Percentiles rank a stretch among this genome's conserved stretches.
phyloP scores from a whole-genome alignment of 1,284 basidiomycete species.

The Ceratobasidium sp. region DNA sequence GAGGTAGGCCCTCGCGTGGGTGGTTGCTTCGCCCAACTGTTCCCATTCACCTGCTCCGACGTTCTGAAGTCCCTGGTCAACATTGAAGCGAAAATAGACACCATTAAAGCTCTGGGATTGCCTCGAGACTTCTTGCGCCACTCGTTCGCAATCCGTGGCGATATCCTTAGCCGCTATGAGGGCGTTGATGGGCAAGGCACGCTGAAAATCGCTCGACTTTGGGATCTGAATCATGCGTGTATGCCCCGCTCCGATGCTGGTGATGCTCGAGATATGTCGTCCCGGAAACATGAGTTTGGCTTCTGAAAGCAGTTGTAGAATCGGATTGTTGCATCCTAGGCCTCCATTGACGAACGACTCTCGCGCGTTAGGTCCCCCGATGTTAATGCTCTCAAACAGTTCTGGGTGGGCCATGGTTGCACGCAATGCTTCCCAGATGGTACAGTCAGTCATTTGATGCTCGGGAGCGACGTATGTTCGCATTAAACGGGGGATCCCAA shows the following conservation, averaged over 20 bases:
- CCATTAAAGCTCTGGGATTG: background rate
- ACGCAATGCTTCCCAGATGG: constrained; percentile 7
- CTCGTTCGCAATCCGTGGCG: constrained; percentile 2
- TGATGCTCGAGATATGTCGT: background rate
- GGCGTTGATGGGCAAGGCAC: background rate
- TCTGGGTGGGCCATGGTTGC: constrained; percentile 23
- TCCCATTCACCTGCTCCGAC: background rate
- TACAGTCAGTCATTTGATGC: background rate
- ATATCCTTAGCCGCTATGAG: constrained; percentile 10
- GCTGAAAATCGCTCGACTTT: constrained; percentile 2
- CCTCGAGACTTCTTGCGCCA: background rate
- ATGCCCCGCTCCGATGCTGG: constrained; percentile 23
- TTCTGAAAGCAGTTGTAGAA: background rate
- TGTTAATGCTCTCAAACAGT: background rate
- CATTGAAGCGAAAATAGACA: constrained; percentile 18
- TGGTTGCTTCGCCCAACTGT: background rate
- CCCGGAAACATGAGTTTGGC: background rate
- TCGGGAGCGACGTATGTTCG: background rate
- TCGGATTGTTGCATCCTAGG: constrained; percentile 2
- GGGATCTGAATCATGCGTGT: constrained; percentile 6
- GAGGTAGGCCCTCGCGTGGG: constrained; percentile 17
- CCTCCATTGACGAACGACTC: constrained; percentile 19
- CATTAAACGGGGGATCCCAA: background rate
- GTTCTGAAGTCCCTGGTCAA: constrained; percentile 18
- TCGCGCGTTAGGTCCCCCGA: background rate